Percentiles rank a stretch among this genome's conserved stretches.
Conservation (phyloP, 2,329 filamentous ascomycete species). For the Paracoccidioides lutzii region DNA sequence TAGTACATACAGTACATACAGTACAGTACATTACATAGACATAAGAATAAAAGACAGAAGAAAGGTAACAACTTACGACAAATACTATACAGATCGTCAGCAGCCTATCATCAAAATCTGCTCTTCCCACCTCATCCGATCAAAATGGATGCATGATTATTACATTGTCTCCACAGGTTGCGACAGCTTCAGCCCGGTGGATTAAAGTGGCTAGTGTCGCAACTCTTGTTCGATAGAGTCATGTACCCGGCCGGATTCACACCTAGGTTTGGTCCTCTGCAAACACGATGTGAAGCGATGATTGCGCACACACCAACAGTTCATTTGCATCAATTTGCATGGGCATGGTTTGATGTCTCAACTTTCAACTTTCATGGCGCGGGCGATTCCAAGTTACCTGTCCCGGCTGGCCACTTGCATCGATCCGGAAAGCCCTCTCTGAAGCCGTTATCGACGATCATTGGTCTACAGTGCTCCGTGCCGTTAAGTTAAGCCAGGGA, state of each 20-base stretch:
- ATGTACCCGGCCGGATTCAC: not conserved
- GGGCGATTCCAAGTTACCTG: not conserved
- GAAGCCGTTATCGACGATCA: not conserved
- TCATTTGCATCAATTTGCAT: not conserved
- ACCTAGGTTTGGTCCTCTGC: not conserved
- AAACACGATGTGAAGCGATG: too few relatives aligned
- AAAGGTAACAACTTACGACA: not conserved
- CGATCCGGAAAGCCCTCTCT: not conserved
- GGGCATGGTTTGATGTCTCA: not conserved
- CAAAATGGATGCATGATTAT: not conserved
- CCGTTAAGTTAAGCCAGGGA: not conserved
- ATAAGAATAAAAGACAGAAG: too few relatives aligned
- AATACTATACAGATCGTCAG: not conserved
- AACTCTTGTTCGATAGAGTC: not conserved
- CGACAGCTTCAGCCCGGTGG: not conserved
- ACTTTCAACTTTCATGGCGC: not conserved
- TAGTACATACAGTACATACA: not conserved
- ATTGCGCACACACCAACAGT: not conserved
- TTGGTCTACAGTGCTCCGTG: not conserved
- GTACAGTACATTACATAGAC: too few relatives aligned
- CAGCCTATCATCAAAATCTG: not conserved
- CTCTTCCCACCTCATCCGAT: not conserved
- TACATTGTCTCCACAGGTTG: not conserved
- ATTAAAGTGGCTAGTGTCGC: not conserved
- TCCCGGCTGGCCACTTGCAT: not conserved